Evolutionary conservation across 2,329 filamentous ascomycete species (phyloP).

Genomic region (Fusarium hostae): DNA sequence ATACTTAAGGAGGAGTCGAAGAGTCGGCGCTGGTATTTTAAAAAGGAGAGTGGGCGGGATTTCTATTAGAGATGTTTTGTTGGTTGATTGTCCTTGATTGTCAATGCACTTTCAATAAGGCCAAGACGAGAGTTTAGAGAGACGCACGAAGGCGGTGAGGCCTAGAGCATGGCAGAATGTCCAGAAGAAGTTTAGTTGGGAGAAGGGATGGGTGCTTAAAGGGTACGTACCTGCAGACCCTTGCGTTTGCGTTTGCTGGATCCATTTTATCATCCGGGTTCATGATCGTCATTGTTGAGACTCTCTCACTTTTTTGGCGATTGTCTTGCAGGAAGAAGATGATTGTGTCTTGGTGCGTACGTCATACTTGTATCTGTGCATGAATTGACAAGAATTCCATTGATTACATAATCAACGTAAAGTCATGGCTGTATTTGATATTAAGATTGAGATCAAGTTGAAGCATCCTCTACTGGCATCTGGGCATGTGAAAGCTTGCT

Average conservation of each 20-base stretch:
- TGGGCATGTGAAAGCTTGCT: background rate
- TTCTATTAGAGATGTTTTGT: constrained; percentile 17
- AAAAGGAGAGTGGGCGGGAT: background rate
- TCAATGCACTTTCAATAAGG: constrained; percentile 16
- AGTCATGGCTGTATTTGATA: background rate
- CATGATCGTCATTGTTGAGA: constrained; percentile 23
- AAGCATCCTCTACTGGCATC: background rate
- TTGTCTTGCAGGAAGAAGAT: constrained; percentile 5
- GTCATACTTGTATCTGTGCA: constrained; percentile 3
- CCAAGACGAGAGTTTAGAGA: constrained; percentile 26
- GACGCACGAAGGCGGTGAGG: constrained; percentile 38
- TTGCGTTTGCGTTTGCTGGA: constrained; percentile 12
- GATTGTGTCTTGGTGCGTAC: constrained; percentile 18
- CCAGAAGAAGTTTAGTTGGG: background rate
- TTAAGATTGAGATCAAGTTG: too few species aligned
- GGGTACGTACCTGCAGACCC: constrained; percentile 28
- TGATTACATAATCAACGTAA: background rate
- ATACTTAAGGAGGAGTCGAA: background rate
- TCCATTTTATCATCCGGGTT: constrained; percentile 32
- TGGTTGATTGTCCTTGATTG: constrained; percentile 18
- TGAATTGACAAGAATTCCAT: background rate
- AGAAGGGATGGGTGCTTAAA: background rate
- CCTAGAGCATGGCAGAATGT: constrained; percentile 38
- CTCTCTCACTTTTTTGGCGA: constrained; percentile 15
- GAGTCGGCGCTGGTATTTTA: background rate